Evolutionary conservation across 1,284 basidiomycete species (phyloP).

Genomic region (Ganoderma boninense): DNA sequence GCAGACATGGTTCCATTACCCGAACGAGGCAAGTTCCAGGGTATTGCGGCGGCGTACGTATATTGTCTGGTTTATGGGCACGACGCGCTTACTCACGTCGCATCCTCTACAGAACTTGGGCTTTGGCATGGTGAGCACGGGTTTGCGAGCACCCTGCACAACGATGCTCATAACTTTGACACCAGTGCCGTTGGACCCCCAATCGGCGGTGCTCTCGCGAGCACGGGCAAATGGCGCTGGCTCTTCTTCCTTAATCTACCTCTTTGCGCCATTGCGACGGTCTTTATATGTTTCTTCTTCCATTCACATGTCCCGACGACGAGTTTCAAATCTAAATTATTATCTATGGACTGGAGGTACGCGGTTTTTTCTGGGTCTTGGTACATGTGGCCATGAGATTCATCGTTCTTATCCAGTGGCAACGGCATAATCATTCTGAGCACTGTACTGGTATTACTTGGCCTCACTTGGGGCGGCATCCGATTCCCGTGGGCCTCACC

Average conservation of each 20-base stretch:
- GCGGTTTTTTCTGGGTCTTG: slow-evolving; percentile 15
- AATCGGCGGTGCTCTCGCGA: slow-evolving; percentile 31
- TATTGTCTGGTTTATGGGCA: background rate
- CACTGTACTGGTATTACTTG: slow-evolving; percentile 28
- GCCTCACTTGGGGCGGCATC: slow-evolving; percentile 34
- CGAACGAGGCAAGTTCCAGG: slow-evolving; percentile 30
- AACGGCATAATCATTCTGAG: slow-evolving; percentile 31
- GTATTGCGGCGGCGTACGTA: slow-evolving; percentile 28
- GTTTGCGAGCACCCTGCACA: background rate
- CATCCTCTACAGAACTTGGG: slow-evolving; percentile 20
- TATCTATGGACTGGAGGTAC: slow-evolving; percentile 47
- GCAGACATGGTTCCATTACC: slow-evolving; percentile 47
- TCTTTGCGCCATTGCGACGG: slow-evolving; percentile 29
- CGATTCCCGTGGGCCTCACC: slow-evolving; percentile 29
- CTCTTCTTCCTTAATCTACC: slow-evolving; percentile 33
- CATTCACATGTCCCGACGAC: slow-evolving; percentile 36
- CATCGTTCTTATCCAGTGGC: slow-evolving; percentile 23
- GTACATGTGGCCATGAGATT: background rate
- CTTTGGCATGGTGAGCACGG: slow-evolving; percentile 31
- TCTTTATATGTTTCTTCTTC: slow-evolving; percentile 28
- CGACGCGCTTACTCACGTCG: background rate
- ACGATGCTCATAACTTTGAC: background rate
- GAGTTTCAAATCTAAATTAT: slow-evolving; percentile 39
- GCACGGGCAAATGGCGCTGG: slow-evolving; percentile 32
- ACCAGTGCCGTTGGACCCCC: slow-evolving; percentile 26